These are phyloP conservation scores for Penicillium canescens DNA, from an alignment of 495 filamentous ascomycete genomes.

Conservation along the genomic window DNA sequence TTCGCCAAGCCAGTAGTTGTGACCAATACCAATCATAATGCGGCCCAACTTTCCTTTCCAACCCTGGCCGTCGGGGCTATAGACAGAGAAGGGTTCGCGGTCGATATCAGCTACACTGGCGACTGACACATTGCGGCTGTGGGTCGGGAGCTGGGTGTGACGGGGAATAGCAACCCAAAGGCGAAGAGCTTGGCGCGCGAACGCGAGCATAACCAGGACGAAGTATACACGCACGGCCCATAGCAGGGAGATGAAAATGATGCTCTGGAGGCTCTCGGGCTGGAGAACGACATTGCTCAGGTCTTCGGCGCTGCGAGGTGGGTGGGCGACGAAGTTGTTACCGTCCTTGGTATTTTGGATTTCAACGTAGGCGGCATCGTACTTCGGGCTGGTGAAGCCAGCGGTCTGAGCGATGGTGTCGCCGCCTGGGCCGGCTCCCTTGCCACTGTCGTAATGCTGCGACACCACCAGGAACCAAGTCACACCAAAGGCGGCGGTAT, in stretches of 20 bases:
- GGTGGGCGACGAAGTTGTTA: constrained; percentile 26
- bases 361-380: constrained; percentile 51
- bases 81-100: constrained; percentile 70
- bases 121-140: constrained; percentile 47
- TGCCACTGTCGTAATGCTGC: constrained; percentile 49
- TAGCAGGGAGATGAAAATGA: constrained; percentile 68
- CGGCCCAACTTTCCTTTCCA: constrained; percentile 75
- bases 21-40: constrained; percentile 67
- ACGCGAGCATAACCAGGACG: constrained; percentile 74
- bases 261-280: constrained; percentile 71
- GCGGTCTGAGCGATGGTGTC: constrained; percentile 62
- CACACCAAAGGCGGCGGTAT: constrained; percentile 75
- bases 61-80: constrained; percentile 68
- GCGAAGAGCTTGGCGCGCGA: constrained; percentile 71
- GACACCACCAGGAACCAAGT: constrained; percentile 79
- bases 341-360: constrained; percentile 25
- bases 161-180: constrained; percentile 47
- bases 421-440: constrained; percentile 40
- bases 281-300: constrained; percentile 57
- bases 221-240: constrained; percentile 77
- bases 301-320: constrained; percentile 32
- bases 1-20: constrained; percentile 74
- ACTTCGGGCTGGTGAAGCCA: constrained; percentile 67
- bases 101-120: constrained; percentile 50
- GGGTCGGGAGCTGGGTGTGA: constrained; percentile 45